A percentile compares a stretch with the other conserved stretches of the same genome.
phyloP scores from a whole-genome alignment of 75 land plant species.

The Isoetes taiwanensis region DNA sequence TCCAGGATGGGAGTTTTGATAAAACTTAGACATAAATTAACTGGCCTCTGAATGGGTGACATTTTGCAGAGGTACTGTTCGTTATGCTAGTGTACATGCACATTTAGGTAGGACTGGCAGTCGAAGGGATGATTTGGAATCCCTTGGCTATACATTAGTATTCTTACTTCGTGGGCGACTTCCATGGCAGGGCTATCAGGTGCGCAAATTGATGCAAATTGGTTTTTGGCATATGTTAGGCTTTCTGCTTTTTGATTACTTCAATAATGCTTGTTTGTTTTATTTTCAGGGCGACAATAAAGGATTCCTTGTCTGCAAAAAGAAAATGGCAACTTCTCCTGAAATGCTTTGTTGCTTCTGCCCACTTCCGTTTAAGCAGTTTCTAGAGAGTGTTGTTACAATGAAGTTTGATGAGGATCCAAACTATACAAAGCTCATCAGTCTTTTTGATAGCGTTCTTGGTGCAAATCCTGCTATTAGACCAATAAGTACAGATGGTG shows the following conservation, averaged over 20 bases:
- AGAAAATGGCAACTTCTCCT: conserved; percentile 24
- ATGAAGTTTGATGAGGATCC: conserved; percentile 26
- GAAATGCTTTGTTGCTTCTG: conserved; percentile 17
- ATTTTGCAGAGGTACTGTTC: conserved; percentile 30
- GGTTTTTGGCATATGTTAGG: neutral
- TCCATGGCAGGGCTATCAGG: conserved; percentile 40
- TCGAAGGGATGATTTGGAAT: conserved; percentile 32
- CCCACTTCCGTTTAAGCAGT: conserved; percentile 18
- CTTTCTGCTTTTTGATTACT: neutral
- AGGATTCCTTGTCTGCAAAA: conserved; percentile 20
- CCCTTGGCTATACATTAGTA: conserved; percentile 28
- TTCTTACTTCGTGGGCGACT: conserved; percentile 32
- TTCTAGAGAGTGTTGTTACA: conserved; percentile 16
- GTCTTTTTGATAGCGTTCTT: conserved; percentile 17
- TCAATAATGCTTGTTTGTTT: neutral
- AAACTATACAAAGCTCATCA: conserved; percentile 15
- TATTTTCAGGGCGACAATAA: conserved; percentile 21
- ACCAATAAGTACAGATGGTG: conserved; percentile 17
- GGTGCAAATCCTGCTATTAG: conserved; percentile 16
- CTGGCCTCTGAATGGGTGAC: neutral
- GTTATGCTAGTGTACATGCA: conserved; percentile 43
- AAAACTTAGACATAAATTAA: neutral
- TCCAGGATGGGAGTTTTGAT: neutral
- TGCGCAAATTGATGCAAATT: neutral
- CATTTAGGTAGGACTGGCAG: conserved; percentile 35